Base-by-base conservation (phyloP, 192 early-diverging fungal genomes). In the Coemansia sp. region DNA sequence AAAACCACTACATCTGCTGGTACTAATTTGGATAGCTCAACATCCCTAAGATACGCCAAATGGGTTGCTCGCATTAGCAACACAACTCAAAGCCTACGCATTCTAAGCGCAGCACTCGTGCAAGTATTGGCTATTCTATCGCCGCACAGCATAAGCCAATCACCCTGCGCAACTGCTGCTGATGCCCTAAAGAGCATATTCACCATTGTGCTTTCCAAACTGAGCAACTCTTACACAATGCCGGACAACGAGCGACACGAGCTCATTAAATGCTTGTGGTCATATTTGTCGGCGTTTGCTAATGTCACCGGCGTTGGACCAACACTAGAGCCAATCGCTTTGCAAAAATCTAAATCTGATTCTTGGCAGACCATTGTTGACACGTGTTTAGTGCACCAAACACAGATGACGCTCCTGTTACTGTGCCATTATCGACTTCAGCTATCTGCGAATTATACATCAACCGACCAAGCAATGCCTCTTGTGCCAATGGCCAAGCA, bases 31-130 rank as follows among this genome's bases (percentile, higher is more conserved):
- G 22, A 53, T 19, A 3, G 21, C 10, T 14, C 10, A 24, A 27
- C 51, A 10, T 59, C 62, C 2, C 69, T 67, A 58, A 64, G 76
- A 43, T 81, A 71, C 58, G 65, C 69, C 22, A 81, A 81, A 43
- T 81, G 78, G 78, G 78, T 69, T 25, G 78, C 78, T 10, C 72
- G 78, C 25, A 68, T 81, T 38, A 64, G 73, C 69, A 57, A 63
- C 50, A 38, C 62, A 2, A 55, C 29, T 6, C 68, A 81, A 45
- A 69, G 69, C 57, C 45, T 68, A 41, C 69, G 65, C 9, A 55
- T 81, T 4, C 63, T 81, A 1, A 48, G 60, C n/a, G 60, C 52
- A 23, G 78, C 73, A n/a, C 69, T 75, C 37, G 63, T 63, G 15
- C 64, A 81, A 37, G 66, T 73, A 17, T 29, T 74, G 7, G 45